Evolutionary conservation across 192 early-diverging fungal genomes (phyloP).

Genomic region (Gaertneriomyces semiglobifer): DNA sequence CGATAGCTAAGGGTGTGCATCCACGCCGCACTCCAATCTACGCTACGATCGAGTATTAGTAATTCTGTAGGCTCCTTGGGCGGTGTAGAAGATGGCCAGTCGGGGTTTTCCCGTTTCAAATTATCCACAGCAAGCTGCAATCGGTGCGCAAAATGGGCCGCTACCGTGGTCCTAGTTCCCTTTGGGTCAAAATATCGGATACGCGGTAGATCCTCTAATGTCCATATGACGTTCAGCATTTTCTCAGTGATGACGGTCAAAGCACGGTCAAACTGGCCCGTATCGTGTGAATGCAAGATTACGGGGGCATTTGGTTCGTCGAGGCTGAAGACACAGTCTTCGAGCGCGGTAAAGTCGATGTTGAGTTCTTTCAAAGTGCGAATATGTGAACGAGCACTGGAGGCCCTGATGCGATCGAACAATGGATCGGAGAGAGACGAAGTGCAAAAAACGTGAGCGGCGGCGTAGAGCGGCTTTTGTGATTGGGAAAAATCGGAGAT

Average conservation of each 20-base stretch:
- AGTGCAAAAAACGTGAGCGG: constrained; percentile 51
- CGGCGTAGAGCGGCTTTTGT: constrained; percentile 50
- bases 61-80: constrained; percentile 34
- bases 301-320: constrained; percentile 35
- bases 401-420: constrained; percentile 58
- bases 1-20: constrained; percentile 50
- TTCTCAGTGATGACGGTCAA: constrained; percentile 33
- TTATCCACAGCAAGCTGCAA: constrained; percentile 21
- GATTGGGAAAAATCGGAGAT: constrained; percentile 47
- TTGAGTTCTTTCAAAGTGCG: constrained; percentile 43
- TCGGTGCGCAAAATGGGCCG: constrained; percentile 36
- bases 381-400: constrained; percentile 40
- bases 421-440: constrained; percentile 64
- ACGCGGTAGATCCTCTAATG: constrained; percentile 41
- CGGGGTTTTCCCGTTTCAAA: constrained; percentile 28
- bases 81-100: constrained; percentile 26
- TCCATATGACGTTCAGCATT: constrained; percentile 45
- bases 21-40: constrained; percentile 36
- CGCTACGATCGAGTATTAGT: constrained; percentile 42
- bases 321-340: constrained; percentile 47
- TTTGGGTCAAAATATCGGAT: constrained; percentile 88
- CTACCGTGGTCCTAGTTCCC: constrained; percentile 42
- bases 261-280: constrained; percentile 16
- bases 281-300: constrained; percentile 28
- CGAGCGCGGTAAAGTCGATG: constrained; percentile 52